These are phyloP conservation scores for Pyrrhoderma lamaoense DNA, from an alignment of 1,284 basidiomycete species.

Conservation along the genomic window DNA sequence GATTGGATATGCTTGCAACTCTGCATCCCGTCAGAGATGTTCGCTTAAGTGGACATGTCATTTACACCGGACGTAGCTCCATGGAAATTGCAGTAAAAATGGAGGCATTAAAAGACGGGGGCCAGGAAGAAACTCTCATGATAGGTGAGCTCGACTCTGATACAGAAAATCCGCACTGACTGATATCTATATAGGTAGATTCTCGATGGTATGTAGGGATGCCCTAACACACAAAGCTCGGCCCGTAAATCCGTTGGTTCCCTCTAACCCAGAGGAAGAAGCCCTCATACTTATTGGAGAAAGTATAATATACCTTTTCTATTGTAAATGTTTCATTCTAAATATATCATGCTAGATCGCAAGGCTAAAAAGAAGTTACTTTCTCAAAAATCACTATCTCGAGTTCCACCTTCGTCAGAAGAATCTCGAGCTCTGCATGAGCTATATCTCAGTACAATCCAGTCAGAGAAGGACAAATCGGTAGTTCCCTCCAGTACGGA, in stretches of 20 bases:
- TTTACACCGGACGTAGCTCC: slow-evolving; percentile 68
- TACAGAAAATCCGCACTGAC: neutral
- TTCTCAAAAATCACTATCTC: slow-evolving; percentile 53
- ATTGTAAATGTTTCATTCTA: neutral
- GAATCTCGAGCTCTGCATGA: slow-evolving; percentile 65
- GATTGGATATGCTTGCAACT: slow-evolving; percentile 57
- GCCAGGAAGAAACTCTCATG: slow-evolving; percentile 53
- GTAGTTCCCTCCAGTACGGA: slow-evolving; percentile 10
- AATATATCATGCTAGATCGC: slow-evolving; percentile 29
- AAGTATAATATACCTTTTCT: slow-evolving; percentile 35
- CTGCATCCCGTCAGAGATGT: slow-evolving; percentile 58
- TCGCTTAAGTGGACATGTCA: slow-evolving; percentile 71
- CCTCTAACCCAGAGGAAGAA: slow-evolving; percentile 57
- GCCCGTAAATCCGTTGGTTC: slow-evolving; percentile 56
- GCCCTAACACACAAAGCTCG: slow-evolving; percentile 57
- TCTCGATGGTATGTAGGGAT: slow-evolving; percentile 81
- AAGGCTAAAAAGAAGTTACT: slow-evolving; percentile 49
- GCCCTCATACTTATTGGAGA: slow-evolving; percentile 60
- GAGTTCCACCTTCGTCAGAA: slow-evolving; percentile 61
- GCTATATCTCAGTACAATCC: slow-evolving; percentile 54
- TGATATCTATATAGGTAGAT: slow-evolving; percentile 40
- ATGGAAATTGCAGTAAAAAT: slow-evolving; percentile 82
- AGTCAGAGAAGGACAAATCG: slow-evolving; percentile 26
- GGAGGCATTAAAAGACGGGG: slow-evolving; percentile 49
- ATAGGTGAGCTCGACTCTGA: slow-evolving; percentile 40